These are phyloP conservation scores for Cladochytrium tenue DNA, from an alignment of 371 early-diverging fungal species.

Conservation along the genomic window DNA sequence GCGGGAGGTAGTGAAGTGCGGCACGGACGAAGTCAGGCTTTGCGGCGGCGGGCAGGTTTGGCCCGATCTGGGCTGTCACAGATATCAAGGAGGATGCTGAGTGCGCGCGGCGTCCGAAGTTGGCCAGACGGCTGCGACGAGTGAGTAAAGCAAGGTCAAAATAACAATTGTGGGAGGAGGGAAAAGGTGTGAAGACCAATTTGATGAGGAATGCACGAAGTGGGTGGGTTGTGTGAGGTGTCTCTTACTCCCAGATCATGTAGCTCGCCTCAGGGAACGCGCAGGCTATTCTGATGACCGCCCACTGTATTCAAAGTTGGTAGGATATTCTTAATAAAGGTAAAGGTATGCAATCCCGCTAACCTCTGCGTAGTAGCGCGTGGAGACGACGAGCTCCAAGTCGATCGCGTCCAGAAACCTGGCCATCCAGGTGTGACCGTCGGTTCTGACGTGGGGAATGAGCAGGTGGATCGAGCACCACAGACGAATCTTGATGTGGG, in stretches of 20 bases:
- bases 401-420: conserved; percentile 38
- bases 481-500: conserved; percentile 39
- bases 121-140: conserved; percentile 18
- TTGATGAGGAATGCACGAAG: too few relatives aligned
- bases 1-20: conserved; percentile 14
- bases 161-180: neutral
- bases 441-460: conserved; percentile 39
- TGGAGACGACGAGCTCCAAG: conserved; percentile 48
- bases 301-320: conserved; percentile 21
- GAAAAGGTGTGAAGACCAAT: too few relatives aligned
- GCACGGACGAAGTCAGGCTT: conserved; percentile 10
- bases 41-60: neutral
- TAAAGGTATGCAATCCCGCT: neutral
- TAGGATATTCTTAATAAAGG: neutral
- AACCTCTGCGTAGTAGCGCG: conserved; percentile 54
- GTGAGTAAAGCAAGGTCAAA: neutral
- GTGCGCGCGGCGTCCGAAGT: conserved; percentile 45
- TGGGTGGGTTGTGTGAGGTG: too few relatives aligned
- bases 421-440: conserved; percentile 24
- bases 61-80: conserved; percentile 31
- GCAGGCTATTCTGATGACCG: conserved; percentile 24
- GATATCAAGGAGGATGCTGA: conserved; percentile 51
- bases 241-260: conserved; percentile 17
- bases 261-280: conserved; percentile 10
- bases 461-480: conserved; percentile 57